Base-by-base conservation (phyloP, 805 yeast genomes). In the Yamadazyma laniorum region DNA sequence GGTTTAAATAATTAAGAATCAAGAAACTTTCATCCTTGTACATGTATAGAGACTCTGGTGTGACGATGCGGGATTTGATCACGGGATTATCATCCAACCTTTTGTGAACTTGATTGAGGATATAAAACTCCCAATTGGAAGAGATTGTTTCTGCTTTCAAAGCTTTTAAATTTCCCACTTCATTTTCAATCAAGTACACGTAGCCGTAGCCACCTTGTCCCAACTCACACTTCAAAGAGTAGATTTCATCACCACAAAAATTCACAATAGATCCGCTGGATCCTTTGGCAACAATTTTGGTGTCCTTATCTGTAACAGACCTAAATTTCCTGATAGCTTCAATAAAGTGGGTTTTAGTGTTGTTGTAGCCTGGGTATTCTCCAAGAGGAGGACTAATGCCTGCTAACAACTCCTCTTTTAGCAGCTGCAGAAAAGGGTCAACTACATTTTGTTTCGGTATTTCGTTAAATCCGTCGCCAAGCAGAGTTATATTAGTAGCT, bases 201-300 rank as follows among this genome's bases (percentile, higher is more conserved):
- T 77, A 70, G 0, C 90, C 95, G 61, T 69, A 82, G 0, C 90
- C 93, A n/a, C 95, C 95, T 50, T 74, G 75, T 0, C 96, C 96
- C 9, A 89, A 60, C 50, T 78, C 76, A 33, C 66, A 63, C 18
- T 72, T 67, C 38, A 82, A 56, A 42, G 77, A 75, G 45, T 58
- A 74, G 4, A 72, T 59, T 27, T 67, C 72, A 18, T 63, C 67
- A 5, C 67, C 72, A 26, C 66, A 63, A 21, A 56, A 66, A 39
- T 74, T 73, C 11, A 77, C 46, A 43, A 77, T 65, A 0, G 79
- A 63, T 25, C 61, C 47, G 42, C 49, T 64, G 18, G 53, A 61
- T 39, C 61, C 72, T 50, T 53, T 55, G 45, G 50, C 52, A 48
- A 50, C 64, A 6, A 53, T 47, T 43, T 65, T 65, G 30, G 65